Evolutionary conservation across 2,329 filamentous ascomycete genomes (phyloP), one percentile per base, ranked within the genome.

Genomic region (Ceratocystis harringtonii): DNA sequence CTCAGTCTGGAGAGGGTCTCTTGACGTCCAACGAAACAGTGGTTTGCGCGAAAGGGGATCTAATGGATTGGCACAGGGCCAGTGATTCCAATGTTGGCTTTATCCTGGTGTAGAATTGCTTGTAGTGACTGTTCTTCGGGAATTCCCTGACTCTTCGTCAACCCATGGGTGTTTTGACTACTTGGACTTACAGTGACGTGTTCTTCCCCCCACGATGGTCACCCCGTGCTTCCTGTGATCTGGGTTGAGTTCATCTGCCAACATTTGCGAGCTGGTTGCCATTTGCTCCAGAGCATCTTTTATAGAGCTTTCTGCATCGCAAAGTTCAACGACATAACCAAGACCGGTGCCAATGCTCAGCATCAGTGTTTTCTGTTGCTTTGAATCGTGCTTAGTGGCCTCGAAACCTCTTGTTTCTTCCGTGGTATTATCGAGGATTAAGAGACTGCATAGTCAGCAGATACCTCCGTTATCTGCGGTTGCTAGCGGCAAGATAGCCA

Each of bases 361-460:
- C 22, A 25, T 25, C 22, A 25, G 22, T 25, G 22, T 25, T 25
- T 25, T 25, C 22, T 25, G 22, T 25, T 25, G 22, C 22, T 25
- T 25, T 25, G 22, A 25, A 25, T 2, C 22, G 2, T 25, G 22
- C 22, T 25, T 25, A 25, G 22, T 25, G 68, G 15, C 68, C 65
- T 15, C 65, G 63, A 28, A 45, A 50, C 1, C 67, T 43, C 32
- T 67, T 55, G 1, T 60, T n/a, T 68, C 65, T 30, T 68, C 63
- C 71, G 72, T 72, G 19, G 72, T 67, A 12, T 68, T 64, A 22
- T 71, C 65, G 1, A 73, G 66, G 45, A 73, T 70, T 8, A 70
- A 48, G 22, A 72, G 70, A 48, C 70, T 70, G 5, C 70, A 72
- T 32, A 73, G 64, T 1, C 71, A 70, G 12, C 71, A 69, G 48